These are phyloP conservation scores for Colletotrichum orchidophilum DNA, from an alignment of 2,329 filamentous ascomycete species.

Conservation along the genomic window DNA sequence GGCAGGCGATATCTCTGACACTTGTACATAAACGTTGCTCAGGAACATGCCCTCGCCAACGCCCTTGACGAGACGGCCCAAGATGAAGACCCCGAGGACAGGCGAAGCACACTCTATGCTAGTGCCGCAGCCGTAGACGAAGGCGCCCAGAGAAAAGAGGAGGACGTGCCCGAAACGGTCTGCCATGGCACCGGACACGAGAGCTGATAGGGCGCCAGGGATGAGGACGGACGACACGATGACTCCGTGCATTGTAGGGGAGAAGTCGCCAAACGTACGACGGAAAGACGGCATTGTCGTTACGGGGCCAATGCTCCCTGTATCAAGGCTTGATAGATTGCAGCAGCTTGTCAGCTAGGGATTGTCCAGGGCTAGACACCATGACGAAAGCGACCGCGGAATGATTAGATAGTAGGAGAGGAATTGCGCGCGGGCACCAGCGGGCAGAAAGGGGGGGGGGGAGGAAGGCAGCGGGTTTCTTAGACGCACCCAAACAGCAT, in stretches of 20 bases:
- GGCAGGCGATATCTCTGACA: slow-evolving; percentile 68
- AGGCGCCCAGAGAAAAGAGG: slow-evolving; percentile 61
- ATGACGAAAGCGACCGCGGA: background rate
- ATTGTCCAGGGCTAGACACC: no score
- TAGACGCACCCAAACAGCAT: slow-evolving; percentile 43
- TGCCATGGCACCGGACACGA: slow-evolving; percentile 65
- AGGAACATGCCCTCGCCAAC: slow-evolving; percentile 67
- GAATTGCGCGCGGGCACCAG: no score
- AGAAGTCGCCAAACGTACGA: slow-evolving; percentile 59
- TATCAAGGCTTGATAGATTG: slow-evolving; percentile 40
- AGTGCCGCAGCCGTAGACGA: slow-evolving; percentile 61
- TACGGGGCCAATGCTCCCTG: slow-evolving; percentile 67
- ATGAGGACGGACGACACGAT: slow-evolving; percentile 69
- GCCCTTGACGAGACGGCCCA: slow-evolving; percentile 64
- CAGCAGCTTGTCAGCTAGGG: background rate
- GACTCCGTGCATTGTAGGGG: slow-evolving; percentile 65
- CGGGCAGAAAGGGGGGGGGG: no score
- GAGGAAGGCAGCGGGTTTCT: background rate
- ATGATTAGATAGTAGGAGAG: background rate
- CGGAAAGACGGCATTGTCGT: slow-evolving; percentile 66
- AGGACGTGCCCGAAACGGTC: slow-evolving; percentile 62
- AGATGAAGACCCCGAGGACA: slow-evolving; percentile 60
- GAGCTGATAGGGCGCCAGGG: slow-evolving; percentile 66
- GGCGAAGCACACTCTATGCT: slow-evolving; percentile 49
- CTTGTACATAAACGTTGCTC: slow-evolving; percentile 60